A percentile compares a stretch with the other conserved stretches of the same genome.
Conservation (phyloP, 2,329 filamentous ascomycete species). For the Pseudocercospora musae region DNA sequence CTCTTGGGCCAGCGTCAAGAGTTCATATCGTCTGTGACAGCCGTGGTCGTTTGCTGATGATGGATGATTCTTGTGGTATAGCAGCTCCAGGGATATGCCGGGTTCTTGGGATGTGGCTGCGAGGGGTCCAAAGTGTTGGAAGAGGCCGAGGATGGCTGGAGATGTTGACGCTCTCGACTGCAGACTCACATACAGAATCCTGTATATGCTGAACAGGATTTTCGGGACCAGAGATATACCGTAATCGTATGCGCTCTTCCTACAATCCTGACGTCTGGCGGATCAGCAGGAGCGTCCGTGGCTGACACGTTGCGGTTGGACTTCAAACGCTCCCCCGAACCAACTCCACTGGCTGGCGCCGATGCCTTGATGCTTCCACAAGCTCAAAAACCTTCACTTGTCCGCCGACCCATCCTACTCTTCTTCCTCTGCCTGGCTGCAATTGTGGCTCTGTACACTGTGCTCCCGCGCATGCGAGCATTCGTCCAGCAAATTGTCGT, state of each 20-base stretch:
- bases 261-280: background rate
- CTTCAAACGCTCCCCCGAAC: background rate
- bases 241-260: background rate
- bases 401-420: slow-evolving; percentile 31
- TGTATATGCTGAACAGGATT: background rate
- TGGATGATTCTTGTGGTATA: background rate
- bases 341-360: background rate
- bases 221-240: background rate
- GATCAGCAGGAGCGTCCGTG: background rate
- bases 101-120: background rate
- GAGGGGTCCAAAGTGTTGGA: background rate
- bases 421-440: slow-evolving; percentile 32
- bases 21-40: too few species aligned
- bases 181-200: background rate
- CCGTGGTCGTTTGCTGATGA: too few species aligned
- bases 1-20: background rate
- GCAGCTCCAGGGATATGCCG: background rate
- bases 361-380: slow-evolving; percentile 4
- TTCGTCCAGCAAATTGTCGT: slow-evolving; percentile 30
- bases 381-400: slow-evolving; percentile 8
- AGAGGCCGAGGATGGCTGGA: background rate
- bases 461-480: slow-evolving; percentile 32
- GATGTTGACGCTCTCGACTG: background rate
- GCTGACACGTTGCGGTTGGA: background rate
- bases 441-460: slow-evolving; percentile 36